These are phyloP conservation scores for Xylaria acuta DNA, from an alignment of 495 filamentous ascomycete genomes.

Conservation along the genomic window DNA sequence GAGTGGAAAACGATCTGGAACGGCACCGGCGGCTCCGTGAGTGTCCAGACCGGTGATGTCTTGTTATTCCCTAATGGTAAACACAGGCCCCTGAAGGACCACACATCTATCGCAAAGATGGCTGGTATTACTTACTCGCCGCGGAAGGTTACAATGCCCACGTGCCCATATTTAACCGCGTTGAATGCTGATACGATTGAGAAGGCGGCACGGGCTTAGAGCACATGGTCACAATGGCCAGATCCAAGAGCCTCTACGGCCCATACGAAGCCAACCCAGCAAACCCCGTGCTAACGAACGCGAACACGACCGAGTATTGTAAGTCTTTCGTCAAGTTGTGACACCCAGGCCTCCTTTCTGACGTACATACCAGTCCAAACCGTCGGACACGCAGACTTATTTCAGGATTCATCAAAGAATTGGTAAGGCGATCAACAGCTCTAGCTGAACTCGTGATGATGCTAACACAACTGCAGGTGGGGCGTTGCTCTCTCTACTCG, in stretches of 20 bases:
- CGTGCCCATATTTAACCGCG: not conserved
- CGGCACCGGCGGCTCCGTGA: conserved; percentile 48
- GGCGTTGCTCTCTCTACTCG: conserved; percentile 55
- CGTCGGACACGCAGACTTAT: conserved; percentile 15
- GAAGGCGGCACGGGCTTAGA: conserved; percentile 61
- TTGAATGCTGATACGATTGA: not conserved
- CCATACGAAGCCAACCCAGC: conserved; percentile 60
- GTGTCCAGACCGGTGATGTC: not conserved
- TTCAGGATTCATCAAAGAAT: conserved; percentile 6
- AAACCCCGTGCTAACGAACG: conserved; percentile 64
- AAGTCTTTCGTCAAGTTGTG: conserved; percentile 2
- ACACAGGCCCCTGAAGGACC: conserved; percentile 65
- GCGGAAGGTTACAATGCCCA: conserved; percentile 57
- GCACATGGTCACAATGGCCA: conserved; percentile 61
- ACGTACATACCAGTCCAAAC: not conserved
- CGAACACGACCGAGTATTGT: conserved; percentile 56
- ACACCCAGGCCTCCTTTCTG: not conserved
- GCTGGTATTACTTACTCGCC: conserved; percentile 69
- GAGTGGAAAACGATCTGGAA: conserved; percentile 52
- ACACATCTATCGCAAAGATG: conserved; percentile 67
- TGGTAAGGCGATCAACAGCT: not conserved
- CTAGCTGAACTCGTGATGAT: too few species aligned
- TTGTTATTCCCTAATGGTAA: conserved; percentile 12
- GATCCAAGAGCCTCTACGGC: conserved; percentile 55
- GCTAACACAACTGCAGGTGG: conserved; percentile 41